Base-by-base conservation (phyloP, 495 filamentous ascomycete genomes). In the Neurospora discreta region DNA sequence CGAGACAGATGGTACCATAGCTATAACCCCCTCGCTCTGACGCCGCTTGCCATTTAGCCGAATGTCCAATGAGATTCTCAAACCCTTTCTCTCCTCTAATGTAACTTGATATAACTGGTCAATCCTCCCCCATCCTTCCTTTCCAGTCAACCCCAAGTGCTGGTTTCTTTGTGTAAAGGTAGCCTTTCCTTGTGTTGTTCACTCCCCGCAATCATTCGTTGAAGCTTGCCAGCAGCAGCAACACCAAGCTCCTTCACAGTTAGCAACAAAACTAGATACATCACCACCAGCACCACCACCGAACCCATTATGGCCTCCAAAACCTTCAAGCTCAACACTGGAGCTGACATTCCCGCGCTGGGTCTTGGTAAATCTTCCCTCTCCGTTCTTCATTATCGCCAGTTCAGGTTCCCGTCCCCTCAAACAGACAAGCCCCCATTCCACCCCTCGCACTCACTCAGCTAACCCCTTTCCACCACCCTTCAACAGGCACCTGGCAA, bases 241-340 rank as follows among this genome's bases (percentile, higher is more conserved):
- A 20, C 30, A 72, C 68, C n/a, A 23, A 33, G 26, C 23, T 30
- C 26, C 9, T 33, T 33, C 15, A 26, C 7, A 15, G 7, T 18
- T 65, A 18, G 13, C 1, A 30, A 15, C 46, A 58, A 11, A 5
- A 26, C 5, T 1, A 58, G 10, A 26, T 3, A 58, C 5, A 68
- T 71, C 46, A 70, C 73, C 0, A 41, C 23, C 67, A 43, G 6
- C 38, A 38, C 38, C 38, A 38, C 3, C 18, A 36, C 44, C 10
- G 26, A 38, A 1, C 23, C 39, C 58, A 82, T 58, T 41, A 88
- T 88, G 85, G 79, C 85, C 70, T 79, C 78, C 72, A 83, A 83
- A 41, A 78, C 79, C 26, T 90, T 90, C 81, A 90, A 89, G 76
- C 88, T 95, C 75, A 95, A 94, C 84, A 93, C 87, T 41, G 92